Evolutionary conservation across 306 rosid genomes (phyloP).

Genomic region (Gleditsia sinensis): DNA sequence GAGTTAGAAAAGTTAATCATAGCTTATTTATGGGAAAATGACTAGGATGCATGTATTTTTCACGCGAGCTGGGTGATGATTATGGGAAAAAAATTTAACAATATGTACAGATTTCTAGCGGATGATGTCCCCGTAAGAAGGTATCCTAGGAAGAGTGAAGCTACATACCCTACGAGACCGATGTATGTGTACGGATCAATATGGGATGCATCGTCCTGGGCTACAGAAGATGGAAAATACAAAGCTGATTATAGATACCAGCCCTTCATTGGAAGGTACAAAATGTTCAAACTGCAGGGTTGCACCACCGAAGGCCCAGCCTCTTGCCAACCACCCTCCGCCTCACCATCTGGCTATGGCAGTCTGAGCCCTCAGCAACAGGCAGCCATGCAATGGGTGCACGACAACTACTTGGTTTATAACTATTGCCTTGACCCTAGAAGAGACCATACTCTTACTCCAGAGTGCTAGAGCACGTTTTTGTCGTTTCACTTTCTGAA

Average conservation of each 20-base stretch:
- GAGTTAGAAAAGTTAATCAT: not conserved
- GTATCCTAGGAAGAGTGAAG: slow-evolving; percentile 69
- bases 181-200: slow-evolving; percentile 88
- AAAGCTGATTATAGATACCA: slow-evolving; percentile 79
- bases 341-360: slow-evolving; percentile 40
- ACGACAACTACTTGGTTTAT: slow-evolving; percentile 68
- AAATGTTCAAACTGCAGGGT: slow-evolving; percentile 62
- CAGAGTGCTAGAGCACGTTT: slow-evolving; percentile 88
- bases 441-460: slow-evolving; percentile 74
- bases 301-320: slow-evolving; percentile 39
- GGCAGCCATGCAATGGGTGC: slow-evolving; percentile 75
- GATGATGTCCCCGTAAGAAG: slow-evolving; percentile 88
- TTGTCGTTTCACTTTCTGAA: no score
- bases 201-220: slow-evolving; percentile 98
- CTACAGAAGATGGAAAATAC: slow-evolving; percentile 90
- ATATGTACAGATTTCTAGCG: slow-evolving; percentile 74
- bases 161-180: slow-evolving; percentile 75
- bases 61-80: not conserved
- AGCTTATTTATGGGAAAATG: not conserved
- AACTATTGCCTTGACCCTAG: slow-evolving; percentile 73
- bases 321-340: slow-evolving; percentile 54
- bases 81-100: not conserved
- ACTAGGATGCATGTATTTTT: not conserved
- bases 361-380: slow-evolving; percentile 57
- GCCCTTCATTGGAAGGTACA: slow-evolving; percentile 77